Conservation (phyloP, 2,329 filamentous ascomycete genomes). For the Geoglossum cookeanum region DNA sequence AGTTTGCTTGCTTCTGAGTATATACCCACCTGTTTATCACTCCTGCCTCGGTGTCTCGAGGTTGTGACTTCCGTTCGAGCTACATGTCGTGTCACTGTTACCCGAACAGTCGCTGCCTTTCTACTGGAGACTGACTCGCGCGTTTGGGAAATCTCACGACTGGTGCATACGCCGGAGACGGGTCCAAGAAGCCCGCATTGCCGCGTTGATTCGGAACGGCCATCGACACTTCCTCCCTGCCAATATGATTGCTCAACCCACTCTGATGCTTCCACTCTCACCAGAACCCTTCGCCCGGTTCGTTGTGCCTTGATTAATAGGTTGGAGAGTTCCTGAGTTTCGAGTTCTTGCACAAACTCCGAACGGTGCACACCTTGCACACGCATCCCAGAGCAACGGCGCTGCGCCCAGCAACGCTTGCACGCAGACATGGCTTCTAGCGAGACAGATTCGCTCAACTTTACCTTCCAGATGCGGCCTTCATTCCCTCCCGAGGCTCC, state of each 20-base stretch:
- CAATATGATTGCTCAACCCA: not conserved
- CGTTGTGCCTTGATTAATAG: not conserved
- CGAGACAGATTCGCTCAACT: not conserved
- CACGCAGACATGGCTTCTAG: not conserved
- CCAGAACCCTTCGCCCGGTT: not conserved
- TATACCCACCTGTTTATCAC: not conserved
- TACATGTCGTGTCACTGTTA: not conserved
- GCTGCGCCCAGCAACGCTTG: not conserved
- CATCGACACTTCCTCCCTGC: not conserved
- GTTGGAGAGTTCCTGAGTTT: not conserved
- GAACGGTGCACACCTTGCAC: not conserved
- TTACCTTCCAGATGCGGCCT: conserved; percentile 1
- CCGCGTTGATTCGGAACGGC: not conserved
- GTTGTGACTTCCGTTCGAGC: not conserved
- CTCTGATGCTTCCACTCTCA: not conserved
- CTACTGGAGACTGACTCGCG: not conserved
- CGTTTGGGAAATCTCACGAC: not conserved
- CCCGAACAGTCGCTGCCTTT: not conserved
- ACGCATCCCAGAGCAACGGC: not conserved
- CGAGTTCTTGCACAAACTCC: not conserved
- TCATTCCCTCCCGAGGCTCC: not conserved
- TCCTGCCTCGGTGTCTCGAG: not conserved
- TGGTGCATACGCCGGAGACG: not conserved
- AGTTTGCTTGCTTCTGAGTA: not conserved
- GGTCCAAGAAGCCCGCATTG: not conserved